Evolutionary conservation across 176 grass and related monocot genomes (phyloP).

Genomic region (Microstegium vimineum): DNA sequence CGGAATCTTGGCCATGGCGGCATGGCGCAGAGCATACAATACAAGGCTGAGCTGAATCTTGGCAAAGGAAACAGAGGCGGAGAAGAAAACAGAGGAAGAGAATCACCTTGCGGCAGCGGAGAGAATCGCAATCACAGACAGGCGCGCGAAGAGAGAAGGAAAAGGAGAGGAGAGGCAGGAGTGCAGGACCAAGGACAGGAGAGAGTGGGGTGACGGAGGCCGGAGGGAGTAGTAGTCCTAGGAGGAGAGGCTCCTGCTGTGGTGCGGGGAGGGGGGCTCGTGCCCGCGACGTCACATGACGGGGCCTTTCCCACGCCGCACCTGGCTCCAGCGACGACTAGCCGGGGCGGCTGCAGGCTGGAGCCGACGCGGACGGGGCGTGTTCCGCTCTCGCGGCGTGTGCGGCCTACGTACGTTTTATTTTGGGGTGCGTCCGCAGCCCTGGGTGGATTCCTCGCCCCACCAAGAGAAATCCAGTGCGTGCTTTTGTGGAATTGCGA

Average conservation of each 20-base stretch:
- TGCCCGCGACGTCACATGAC: slow-evolving; percentile 17
- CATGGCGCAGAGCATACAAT: neutral
- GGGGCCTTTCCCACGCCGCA: neutral
- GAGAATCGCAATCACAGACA: neutral
- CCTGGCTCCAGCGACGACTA: neutral
- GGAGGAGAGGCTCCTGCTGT: no score
- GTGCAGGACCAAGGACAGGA: no score
- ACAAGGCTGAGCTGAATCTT: neutral
- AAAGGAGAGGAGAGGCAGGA: neutral
- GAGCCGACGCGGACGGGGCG: slow-evolving; percentile 1
- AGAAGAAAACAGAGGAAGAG: neutral
- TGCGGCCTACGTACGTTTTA: neutral
- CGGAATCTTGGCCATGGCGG: neutral
- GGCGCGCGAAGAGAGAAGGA: neutral
- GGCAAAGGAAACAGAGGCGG: neutral
- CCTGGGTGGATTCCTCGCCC: neutral
- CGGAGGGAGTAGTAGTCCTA: neutral
- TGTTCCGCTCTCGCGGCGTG: neutral
- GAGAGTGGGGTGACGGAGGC: neutral
- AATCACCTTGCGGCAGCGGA: slow-evolving; percentile 36
- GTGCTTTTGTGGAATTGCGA: slow-evolving; percentile 24
- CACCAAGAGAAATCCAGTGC: neutral
- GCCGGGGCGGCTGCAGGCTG: neutral
- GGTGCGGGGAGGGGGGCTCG: neutral
- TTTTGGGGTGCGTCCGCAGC: neutral